Evolutionary conservation across 2,329 filamentous ascomycete genomes (phyloP).

Genomic region (Nemania sp.): DNA sequence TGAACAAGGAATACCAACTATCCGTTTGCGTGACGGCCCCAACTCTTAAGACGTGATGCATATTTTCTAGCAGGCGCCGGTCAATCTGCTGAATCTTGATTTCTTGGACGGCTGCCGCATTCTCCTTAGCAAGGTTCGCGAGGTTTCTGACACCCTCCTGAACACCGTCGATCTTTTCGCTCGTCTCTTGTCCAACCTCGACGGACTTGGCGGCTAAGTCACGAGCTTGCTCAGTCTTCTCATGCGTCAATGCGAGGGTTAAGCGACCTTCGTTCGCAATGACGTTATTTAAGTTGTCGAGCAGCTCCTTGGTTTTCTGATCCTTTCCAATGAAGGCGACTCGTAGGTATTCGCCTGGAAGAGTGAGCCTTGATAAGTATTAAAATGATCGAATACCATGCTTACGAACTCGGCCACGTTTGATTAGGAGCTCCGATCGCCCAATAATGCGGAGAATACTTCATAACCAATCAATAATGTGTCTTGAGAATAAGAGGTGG

Average conservation of each 20-base stretch:
- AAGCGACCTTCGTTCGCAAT: constrained; percentile 23
- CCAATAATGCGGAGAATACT: constrained; percentile 23
- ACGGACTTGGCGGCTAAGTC: constrained; percentile 20
- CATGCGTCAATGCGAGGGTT: constrained; percentile 21
- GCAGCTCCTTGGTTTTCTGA: constrained; percentile 22
- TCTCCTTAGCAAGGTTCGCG: constrained; percentile 3
- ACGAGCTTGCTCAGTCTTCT: constrained; percentile 17
- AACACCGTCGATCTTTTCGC: constrained; percentile 15
- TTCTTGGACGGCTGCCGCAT: background rate
- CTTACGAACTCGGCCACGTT: constrained; percentile 24
- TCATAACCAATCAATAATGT: background rate
- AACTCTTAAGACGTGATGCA: constrained; percentile 18
- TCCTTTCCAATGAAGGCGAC: constrained; percentile 25
- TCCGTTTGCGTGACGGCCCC: constrained; percentile 16
- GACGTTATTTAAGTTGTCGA: constrained; percentile 20
- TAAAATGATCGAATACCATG: background rate
- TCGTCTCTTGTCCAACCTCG: constrained; percentile 17
- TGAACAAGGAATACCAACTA: constrained; percentile 20
- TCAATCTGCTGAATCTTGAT: constrained; percentile 15
- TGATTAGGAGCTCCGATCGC: constrained; percentile 20
- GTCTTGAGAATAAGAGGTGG: too few species aligned
- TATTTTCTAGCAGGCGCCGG: constrained; percentile 16
- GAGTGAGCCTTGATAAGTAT: background rate
- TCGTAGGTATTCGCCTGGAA: constrained; percentile 17
- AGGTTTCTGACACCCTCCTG: constrained; percentile 8